Percentiles rank a stretch among this genome's conserved stretches.
Evolutionary conservation across 345 rosid genomes (phyloP).

Genomic region (Aquilaria malaccensis): DNA sequence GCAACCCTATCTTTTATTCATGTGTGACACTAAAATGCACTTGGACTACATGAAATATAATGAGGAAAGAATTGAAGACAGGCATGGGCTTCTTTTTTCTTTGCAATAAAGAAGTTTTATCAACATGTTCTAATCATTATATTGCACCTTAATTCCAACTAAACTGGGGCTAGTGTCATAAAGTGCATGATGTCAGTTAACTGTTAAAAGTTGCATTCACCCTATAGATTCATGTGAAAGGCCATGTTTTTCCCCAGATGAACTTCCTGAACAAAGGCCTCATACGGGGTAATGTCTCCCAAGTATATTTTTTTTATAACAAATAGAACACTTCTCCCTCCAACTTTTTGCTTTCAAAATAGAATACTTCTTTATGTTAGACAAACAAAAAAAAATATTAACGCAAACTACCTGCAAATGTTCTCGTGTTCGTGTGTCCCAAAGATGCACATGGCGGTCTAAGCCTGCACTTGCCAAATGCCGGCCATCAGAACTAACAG

Average conservation of each 20-base stretch:
- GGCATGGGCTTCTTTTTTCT: background rate
- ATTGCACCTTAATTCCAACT: too few relatives aligned
- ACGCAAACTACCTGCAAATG: slow-evolving; percentile 60
- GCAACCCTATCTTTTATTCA: background rate
- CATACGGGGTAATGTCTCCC: background rate
- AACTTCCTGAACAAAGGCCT: background rate
- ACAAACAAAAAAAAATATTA: background rate
- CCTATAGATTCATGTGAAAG: too few relatives aligned
- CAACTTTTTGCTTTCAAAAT: background rate
- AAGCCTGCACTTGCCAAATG: slow-evolving; percentile 93
- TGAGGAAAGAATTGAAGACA: too few relatives aligned
- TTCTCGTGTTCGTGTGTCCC: slow-evolving; percentile 85
- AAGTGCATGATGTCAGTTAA: too few relatives aligned
- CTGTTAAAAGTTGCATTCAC: too few relatives aligned
- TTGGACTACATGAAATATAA: too few relatives aligned
- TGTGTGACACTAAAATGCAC: too few relatives aligned
- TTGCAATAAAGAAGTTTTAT: too few relatives aligned
- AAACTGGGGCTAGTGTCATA: too few relatives aligned
- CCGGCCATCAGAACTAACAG: slow-evolving; percentile 87
- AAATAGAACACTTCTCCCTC: background rate
- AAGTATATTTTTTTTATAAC: background rate
- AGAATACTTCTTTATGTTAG: background rate
- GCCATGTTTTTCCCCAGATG: too few relatives aligned
- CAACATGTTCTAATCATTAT: too few relatives aligned
- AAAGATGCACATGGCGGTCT: slow-evolving; percentile 91